phyloP scores from a whole-genome alignment of 208 protist species.

The Leishmania guyanensis region DNA sequence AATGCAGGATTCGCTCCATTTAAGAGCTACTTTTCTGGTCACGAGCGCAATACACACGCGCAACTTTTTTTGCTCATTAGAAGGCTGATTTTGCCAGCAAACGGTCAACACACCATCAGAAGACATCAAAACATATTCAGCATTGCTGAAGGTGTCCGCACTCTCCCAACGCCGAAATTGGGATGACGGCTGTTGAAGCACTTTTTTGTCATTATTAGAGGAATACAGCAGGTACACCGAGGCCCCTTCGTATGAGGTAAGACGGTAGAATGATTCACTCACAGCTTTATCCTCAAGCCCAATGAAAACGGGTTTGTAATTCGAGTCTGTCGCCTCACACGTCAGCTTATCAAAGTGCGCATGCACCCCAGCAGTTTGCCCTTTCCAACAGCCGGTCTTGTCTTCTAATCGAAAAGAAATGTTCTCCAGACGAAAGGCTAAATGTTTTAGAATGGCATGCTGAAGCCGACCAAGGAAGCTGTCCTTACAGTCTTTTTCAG shows the following conservation, averaged over 20 bases:
- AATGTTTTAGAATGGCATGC: conserved; percentile 65
- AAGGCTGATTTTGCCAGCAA: background rate
- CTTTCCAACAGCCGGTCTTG: conserved; percentile 38
- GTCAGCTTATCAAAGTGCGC: conserved; percentile 27
- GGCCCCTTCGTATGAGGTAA: conserved; percentile 33
- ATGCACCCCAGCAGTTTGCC: conserved; percentile 15
- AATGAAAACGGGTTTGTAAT: conserved; percentile 34
- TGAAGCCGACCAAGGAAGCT: conserved; percentile 59
- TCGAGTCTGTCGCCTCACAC: conserved; percentile 44
- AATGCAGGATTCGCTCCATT: conserved; percentile 10
- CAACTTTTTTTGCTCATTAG: background rate
- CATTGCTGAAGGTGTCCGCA: background rate
- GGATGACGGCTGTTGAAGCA: background rate
- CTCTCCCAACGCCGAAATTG: background rate
- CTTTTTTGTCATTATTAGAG: background rate
- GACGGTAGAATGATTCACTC: conserved; percentile 20
- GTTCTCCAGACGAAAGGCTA: conserved; percentile 52
- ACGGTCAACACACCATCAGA: conserved; percentile 15
- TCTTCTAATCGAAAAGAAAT: conserved; percentile 49
- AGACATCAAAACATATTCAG: conserved; percentile 5
- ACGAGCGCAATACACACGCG: conserved; percentile 3
- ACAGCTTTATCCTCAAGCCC: conserved; percentile 8
- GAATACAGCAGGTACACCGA: conserved; percentile 12
- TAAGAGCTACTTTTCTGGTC: background rate
- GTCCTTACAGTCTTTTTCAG: conserved; percentile 21